Conservation (phyloP, 192 early-diverging fungal species). For the Phlyctochytrium arcticum region DNA sequence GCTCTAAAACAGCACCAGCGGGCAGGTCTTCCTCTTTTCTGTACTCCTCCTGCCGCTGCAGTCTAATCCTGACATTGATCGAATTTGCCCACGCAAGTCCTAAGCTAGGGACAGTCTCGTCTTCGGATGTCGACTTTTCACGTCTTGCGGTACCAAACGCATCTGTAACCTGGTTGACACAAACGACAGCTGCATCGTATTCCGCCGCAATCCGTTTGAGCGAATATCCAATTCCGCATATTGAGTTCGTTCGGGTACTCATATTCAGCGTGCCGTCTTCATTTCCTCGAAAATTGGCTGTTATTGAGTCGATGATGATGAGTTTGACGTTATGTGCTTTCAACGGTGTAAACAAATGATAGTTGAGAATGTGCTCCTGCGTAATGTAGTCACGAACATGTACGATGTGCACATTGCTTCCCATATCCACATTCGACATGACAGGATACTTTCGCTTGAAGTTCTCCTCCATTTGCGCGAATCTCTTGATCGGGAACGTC, state of each 20-base stretch:
- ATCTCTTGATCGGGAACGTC: constrained; percentile 58
- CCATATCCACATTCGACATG: constrained; percentile 9
- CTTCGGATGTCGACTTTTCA: neutral
- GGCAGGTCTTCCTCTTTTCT: neutral
- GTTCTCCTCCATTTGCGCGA: constrained; percentile 44
- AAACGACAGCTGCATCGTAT: constrained; percentile 66
- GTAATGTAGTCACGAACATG: constrained; percentile 67
- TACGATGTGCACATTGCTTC: constrained; percentile 60
- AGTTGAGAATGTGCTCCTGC: constrained; percentile 66
- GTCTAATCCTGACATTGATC: constrained; percentile 61
- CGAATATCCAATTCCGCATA: constrained; percentile 57
- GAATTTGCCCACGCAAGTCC: constrained; percentile 72
- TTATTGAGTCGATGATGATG: constrained; percentile 83
- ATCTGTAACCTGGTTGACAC: constrained; percentile 77
- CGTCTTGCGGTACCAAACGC: neutral
- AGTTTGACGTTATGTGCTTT: constrained; percentile 52
- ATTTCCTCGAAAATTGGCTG: constrained; percentile 66
- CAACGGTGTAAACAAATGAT: constrained; percentile 68
- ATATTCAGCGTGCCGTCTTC: constrained; percentile 11
- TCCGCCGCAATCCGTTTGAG: constrained; percentile 62
- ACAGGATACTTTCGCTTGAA: constrained; percentile 8
- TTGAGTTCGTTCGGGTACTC: constrained; percentile 38
- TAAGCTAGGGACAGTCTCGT: constrained; percentile 50
- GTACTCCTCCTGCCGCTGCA: constrained; percentile 27
- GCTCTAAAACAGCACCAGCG: neutral